A percentile compares a stretch with the other conserved stretches of the same genome.
Evolutionary conservation across 169 alveolate species (phyloP).

Genomic region (Babesia sp.): DNA sequence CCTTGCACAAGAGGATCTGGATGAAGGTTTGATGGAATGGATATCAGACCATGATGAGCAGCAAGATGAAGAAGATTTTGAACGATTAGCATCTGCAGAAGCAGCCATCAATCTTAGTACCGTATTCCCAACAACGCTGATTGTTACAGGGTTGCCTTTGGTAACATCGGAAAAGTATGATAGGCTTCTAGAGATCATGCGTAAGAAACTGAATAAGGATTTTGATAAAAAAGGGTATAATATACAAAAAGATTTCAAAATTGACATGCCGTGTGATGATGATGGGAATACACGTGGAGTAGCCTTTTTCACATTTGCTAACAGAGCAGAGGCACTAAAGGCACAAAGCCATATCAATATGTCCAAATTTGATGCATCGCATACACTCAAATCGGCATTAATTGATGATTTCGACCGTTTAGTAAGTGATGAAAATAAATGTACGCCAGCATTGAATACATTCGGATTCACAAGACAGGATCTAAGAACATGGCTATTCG

Average conservation of each 20-base stretch:
- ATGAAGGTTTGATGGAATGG: conserved; percentile 70
- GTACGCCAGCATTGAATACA: conserved; percentile 76
- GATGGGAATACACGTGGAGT: conserved; percentile 72
- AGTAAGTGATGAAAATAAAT: conserved; percentile 70
- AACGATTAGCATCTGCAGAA: conserved; percentile 62
- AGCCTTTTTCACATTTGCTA: conserved; percentile 80
- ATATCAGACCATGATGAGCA: conserved; percentile 74
- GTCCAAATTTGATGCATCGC: conserved; percentile 69
- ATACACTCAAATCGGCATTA: conserved; percentile 74
- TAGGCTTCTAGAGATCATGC: conserved; percentile 51
- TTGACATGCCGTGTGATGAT: conserved; percentile 72
- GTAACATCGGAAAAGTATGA: conserved; percentile 72
- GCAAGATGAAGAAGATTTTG: conserved; percentile 65
- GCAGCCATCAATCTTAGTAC: conserved; percentile 69
- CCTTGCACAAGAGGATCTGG: conserved; percentile 64
- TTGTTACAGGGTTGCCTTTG: conserved; percentile 73
- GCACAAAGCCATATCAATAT: conserved; percentile 68
- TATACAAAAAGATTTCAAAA: conserved; percentile 48
- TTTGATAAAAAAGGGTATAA: conserved; percentile 68
- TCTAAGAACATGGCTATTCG: conserved; percentile 83
- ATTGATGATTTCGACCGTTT: conserved; percentile 78
- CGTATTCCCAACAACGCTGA: conserved; percentile 57
- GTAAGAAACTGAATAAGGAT: conserved; percentile 63
- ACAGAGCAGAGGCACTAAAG: conserved; percentile 73
- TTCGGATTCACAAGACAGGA: conserved; percentile 85